Conservation (phyloP, 2,329 filamentous ascomycete species). For the Colletotrichum paranaense region DNA sequence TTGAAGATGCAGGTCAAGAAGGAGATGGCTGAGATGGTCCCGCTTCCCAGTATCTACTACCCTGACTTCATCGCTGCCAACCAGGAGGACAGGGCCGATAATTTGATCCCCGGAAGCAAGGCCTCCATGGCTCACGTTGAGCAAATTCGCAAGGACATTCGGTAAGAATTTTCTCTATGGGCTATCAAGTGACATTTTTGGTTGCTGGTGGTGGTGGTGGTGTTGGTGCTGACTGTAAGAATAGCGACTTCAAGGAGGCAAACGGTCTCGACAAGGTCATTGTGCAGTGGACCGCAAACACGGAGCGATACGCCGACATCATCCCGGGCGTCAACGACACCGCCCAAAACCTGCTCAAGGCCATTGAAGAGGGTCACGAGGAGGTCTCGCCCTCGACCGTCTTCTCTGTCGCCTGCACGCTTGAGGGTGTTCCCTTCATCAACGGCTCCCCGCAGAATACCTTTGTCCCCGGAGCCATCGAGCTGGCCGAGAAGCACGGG, state of each 20-base stretch:
- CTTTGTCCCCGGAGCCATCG: constrained; percentile 91
- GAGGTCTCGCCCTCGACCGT: constrained; percentile 96
- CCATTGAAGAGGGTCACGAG: constrained; percentile 87
- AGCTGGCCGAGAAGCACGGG: constrained; percentile 86
- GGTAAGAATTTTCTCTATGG: background rate
- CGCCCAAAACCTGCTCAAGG: constrained; percentile 88
- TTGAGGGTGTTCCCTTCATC: constrained; percentile 94
- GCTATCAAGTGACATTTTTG: background rate
- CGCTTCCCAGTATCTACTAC: constrained; percentile 96
- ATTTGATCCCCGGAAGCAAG: constrained; percentile 84
- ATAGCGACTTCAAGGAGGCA: constrained; percentile 85
- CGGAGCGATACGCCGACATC: constrained; percentile 93
- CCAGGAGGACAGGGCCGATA: constrained; percentile 96
- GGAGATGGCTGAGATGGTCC: constrained; percentile 90
- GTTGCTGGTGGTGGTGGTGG: background rate
- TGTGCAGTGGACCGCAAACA: constrained; percentile 99
- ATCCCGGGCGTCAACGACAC: constrained; percentile 94
- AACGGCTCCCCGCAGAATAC: constrained; percentile 99
- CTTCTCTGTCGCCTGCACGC: constrained; percentile 93
- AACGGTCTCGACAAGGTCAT: constrained; percentile 94
- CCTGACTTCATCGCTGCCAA: constrained; percentile 99
- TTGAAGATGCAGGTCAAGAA: constrained; percentile 91
- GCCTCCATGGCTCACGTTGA: constrained; percentile 90
- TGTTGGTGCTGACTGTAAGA: constrained; percentile 22
- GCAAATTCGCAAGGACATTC: constrained; percentile 92